phyloP scores from a whole-genome alignment of 2,329 filamentous ascomycete species.

The Huntiella bhutanensis region DNA sequence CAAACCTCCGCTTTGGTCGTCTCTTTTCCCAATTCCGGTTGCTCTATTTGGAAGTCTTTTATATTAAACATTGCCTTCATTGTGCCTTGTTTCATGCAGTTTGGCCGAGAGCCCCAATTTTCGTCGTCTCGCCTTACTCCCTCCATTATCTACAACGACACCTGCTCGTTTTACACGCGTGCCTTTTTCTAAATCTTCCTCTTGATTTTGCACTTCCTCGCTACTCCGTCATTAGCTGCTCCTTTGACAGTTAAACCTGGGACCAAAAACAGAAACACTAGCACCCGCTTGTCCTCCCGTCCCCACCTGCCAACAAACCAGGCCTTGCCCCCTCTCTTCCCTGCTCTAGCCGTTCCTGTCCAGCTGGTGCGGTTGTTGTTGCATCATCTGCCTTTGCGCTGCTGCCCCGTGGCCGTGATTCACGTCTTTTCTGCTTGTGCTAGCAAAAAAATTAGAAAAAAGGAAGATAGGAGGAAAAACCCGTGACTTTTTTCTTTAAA shows the following conservation, averaged over 20 bases:
- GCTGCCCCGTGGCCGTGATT: neutral
- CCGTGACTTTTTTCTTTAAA: neutral
- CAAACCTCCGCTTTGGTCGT: no score
- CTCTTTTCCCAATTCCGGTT: neutral
- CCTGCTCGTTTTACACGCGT: neutral
- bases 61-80: no score
- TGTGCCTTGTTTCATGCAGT: no score
- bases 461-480: neutral
- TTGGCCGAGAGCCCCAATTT: no score
- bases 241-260: neutral
- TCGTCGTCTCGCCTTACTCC: neutral
- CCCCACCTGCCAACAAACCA: neutral
- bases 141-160: neutral
- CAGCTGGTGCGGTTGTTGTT: neutral
- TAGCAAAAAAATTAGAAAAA: neutral
- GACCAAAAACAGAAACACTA: no score
- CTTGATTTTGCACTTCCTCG: neutral
- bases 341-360: neutral
- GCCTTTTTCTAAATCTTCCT: neutral
- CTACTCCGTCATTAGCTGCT: neutral
- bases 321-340: neutral
- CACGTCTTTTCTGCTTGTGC: neutral
- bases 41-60: neutral
- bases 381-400: neutral
- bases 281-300: neutral